Base-by-base conservation (phyloP, 495 filamentous ascomycete species). In the Talaromyces adpressus region DNA sequence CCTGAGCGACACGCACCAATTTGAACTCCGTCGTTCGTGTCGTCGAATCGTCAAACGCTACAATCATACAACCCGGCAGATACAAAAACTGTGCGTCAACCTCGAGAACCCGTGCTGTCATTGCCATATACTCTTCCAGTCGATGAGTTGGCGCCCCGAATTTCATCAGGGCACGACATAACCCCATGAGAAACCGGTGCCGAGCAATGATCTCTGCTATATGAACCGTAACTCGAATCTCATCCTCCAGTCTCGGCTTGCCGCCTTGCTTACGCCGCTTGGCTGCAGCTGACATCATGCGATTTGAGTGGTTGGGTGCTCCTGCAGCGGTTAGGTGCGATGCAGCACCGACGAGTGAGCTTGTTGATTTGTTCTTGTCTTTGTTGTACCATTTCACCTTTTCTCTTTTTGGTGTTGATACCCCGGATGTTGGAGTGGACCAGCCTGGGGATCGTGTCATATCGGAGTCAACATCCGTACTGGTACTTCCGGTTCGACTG, bases 11-110 rank as follows among this genome's bases (percentile, higher is more conserved):
- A 25, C 89, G 85, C 22, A 97, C 86, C 51, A 97, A 85, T 72
- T 93, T 92, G 58, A 96, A 89, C 71, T 96, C 92, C 8, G 92
- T 89, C 0, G 93, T 96, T 69, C 93, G 91, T 1, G 90, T 93
- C 18, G 86, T 79, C 14, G 85, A 82, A 75, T 97, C 92, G 67
- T 95, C 93, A 69, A 97, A 96, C 4, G 90, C 91, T 68, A 95
- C 88, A 67, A 97, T 89, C 92, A 96, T 97, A 67, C 89, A 93
- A 18, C 90, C 91, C 0, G 93, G 93, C 11, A 96, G 85, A 72
- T 96, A 96, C 45, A 96, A 74, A 71, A 93, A 96, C 63, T 96
- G 92, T 39, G 85, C 90, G 62, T 96, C 89, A 56, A 96, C 90
- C 68, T 91, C 88, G 29, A 97, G 82, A 14, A 93, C 90, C 5